Evolutionary conservation across 129 eudicot species (phyloP).

Genomic region (Smallanthus sonchifolius): DNA sequence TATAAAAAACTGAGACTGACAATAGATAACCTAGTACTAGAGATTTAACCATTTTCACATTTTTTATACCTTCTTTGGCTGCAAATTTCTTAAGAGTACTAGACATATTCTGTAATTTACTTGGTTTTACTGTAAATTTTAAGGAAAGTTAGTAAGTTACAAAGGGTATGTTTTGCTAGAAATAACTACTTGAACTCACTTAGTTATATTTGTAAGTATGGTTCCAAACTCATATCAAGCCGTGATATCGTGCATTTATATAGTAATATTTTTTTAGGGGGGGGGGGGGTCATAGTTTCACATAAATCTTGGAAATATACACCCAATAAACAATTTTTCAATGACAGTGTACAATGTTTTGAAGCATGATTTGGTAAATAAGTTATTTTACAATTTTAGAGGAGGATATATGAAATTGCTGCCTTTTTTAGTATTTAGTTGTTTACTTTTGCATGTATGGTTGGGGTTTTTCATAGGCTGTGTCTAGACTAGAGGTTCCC

Average conservation of each 20-base stretch:
- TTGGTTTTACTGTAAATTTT: background rate
- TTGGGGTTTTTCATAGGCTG: background rate
- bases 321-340: too few relatives aligned
- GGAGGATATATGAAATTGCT: background rate
- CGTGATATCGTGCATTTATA: background rate
- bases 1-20: background rate
- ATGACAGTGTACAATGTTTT: too few relatives aligned
- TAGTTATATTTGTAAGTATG: background rate
- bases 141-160: too few relatives aligned
- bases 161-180: too few relatives aligned
- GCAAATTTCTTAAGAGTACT: too few relatives aligned
- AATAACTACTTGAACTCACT: too few relatives aligned
- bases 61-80: background rate
- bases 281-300: too few relatives aligned
- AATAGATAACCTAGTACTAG: background rate
- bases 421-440: background rate
- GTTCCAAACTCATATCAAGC: background rate
- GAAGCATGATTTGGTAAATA: too few relatives aligned
- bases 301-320: background rate
- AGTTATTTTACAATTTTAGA: background rate
- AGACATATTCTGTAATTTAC: background rate
- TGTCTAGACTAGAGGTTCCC: slow-evolving; percentile 4
- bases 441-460: background rate
- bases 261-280: background rate
- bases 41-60: too few relatives aligned